Conservation (phyloP, 2,329 filamentous ascomycete genomes). For the Mycosphaerella arachidis region DNA sequence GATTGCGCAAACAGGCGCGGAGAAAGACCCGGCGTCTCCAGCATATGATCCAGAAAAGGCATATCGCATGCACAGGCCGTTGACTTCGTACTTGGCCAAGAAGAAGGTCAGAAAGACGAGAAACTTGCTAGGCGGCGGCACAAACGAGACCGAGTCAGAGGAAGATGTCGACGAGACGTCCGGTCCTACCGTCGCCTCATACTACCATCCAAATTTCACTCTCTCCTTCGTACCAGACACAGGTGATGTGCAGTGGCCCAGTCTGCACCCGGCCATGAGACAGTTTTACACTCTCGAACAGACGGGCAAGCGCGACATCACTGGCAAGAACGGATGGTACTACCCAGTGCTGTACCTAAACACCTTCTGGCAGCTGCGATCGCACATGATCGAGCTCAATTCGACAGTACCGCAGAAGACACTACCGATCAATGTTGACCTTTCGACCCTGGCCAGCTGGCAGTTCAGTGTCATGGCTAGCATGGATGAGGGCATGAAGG, state of each 20-base stretch:
- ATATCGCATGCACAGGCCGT: constrained; percentile 75
- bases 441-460: constrained; percentile 79
- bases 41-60: constrained; percentile 71
- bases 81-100: constrained; percentile 86
- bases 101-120: constrained; percentile 86
- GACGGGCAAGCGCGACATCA: constrained; percentile 74
- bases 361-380: constrained; percentile 92
- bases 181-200: constrained; percentile 71
- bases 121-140: constrained; percentile 64
- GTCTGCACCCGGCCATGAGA: constrained; percentile 67
- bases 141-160: constrained; percentile 42
- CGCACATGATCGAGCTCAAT: constrained; percentile 88
- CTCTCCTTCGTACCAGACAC: constrained; percentile 79
- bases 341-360: constrained; percentile 87
- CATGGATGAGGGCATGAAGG: constrained; percentile 82
- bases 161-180: constrained; percentile 48
- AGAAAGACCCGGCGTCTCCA: constrained; percentile 68
- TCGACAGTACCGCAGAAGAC: constrained; percentile 84
- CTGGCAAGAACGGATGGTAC: constrained; percentile 90
- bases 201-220: constrained; percentile 93
- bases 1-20: constrained; percentile 68
- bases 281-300: constrained; percentile 76
- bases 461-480: constrained; percentile 82
- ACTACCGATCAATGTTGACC: constrained; percentile 75
- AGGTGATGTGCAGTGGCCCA: constrained; percentile 63